Percentiles rank a stretch among this genome's conserved stretches.
These are phyloP conservation scores for Pestalotiopsis fici DNA, from an alignment of 2,329 filamentous ascomycete species.

Conservation along the genomic window DNA sequence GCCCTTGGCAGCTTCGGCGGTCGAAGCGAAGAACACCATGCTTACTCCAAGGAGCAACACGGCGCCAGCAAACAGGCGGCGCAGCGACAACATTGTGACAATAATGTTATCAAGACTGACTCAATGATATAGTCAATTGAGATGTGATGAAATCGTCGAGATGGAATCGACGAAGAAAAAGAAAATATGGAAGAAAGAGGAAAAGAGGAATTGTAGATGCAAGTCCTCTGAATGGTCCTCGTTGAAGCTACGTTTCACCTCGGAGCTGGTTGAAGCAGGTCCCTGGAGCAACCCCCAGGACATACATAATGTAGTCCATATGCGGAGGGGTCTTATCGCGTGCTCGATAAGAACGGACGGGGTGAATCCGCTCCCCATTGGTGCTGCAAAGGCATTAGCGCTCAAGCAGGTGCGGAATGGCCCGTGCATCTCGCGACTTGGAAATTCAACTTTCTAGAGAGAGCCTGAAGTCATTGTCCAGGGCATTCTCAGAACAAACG, in stretches of 20 bases:
- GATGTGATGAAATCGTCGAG: constrained; percentile 6
- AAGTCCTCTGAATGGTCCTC: neutral
- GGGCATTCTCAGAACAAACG: neutral
- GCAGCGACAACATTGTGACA: constrained; percentile 72
- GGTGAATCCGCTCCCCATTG: neutral
- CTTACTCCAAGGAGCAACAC: constrained; percentile 76
- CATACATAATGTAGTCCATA: too few relatives aligned
- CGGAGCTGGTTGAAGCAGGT: constrained; percentile 14
- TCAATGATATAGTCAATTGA: constrained; percentile 13
- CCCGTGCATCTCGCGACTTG: neutral
- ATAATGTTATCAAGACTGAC: constrained; percentile 6
- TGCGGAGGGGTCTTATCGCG: constrained; percentile 3
- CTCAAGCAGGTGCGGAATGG: neutral
- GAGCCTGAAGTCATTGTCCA: neutral
- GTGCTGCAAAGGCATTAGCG: neutral
- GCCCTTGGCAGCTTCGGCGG: constrained; percentile 75
- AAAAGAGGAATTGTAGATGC: constrained; percentile 19
- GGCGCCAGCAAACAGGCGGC: constrained; percentile 70
- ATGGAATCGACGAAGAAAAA: neutral
- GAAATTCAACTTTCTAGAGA: constrained; percentile 1
- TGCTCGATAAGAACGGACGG: neutral
- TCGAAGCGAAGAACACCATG: constrained; percentile 75
- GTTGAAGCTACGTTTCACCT: constrained; percentile 22
- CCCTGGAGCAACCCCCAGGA: neutral
- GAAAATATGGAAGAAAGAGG: constrained; percentile 8